These are phyloP conservation scores for Umbelopsis sp. DNA, from an alignment of 192 early-diverging fungal genomes.

Conservation along the genomic window DNA sequence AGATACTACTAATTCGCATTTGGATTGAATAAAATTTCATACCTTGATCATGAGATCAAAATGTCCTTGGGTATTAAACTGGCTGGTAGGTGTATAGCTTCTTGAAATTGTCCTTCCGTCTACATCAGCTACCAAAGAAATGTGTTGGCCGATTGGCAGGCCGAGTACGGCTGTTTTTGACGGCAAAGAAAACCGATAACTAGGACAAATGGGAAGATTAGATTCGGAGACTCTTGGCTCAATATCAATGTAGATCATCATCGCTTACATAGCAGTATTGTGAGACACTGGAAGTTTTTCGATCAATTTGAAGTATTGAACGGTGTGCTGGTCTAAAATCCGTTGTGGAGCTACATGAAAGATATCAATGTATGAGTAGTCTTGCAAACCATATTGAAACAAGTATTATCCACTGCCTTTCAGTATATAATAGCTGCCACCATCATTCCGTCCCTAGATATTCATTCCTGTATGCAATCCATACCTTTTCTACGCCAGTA, in stretches of 20 bases:
- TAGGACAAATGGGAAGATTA: slow-evolving; percentile 15
- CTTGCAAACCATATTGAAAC: too few species aligned
- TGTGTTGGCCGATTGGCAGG: slow-evolving; percentile 80
- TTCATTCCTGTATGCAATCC: neutral
- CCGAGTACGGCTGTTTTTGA: slow-evolving; percentile 60
- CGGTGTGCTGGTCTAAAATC: slow-evolving; percentile 20
- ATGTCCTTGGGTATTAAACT: slow-evolving; percentile 47
- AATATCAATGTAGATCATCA: neutral
- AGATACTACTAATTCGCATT: too few species aligned
- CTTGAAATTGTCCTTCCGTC: slow-evolving; percentile 26
- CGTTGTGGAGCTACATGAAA: slow-evolving; percentile 7
- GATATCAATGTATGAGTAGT: neutral
- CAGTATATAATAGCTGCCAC: too few species aligned
- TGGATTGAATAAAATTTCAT: neutral
- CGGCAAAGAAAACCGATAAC: slow-evolving; percentile 84
- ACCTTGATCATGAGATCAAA: slow-evolving; percentile 76
- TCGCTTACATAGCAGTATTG: slow-evolving; percentile 22
- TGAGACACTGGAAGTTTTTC: slow-evolving; percentile 12
- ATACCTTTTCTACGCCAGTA: neutral
- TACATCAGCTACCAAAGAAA: slow-evolving; percentile 20
- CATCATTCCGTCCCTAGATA: too few species aligned
- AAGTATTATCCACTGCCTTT: too few species aligned
- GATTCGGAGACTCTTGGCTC: neutral
- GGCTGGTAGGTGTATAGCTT: slow-evolving; percentile 67
- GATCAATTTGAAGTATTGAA: slow-evolving; percentile 25